phyloP scores from a whole-genome alignment of 2,329 filamentous ascomycete species.

The Shiraia sp. region DNA sequence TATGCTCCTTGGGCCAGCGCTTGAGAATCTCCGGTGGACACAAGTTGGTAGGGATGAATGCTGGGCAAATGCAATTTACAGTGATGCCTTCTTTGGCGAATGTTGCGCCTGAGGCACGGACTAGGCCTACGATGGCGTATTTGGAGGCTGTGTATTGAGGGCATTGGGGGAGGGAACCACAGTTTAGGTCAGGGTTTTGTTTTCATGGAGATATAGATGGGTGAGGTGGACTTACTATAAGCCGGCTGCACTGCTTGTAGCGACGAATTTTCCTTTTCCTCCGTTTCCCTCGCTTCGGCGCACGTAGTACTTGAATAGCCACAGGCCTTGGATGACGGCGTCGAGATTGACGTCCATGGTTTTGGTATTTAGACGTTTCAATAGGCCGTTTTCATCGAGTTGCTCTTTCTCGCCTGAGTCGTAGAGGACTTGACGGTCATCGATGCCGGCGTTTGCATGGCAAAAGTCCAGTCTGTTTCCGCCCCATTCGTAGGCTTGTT shows the following conservation, averaged over 20 bases:
- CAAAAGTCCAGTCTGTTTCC: conserved; percentile 48
- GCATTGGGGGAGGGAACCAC: conserved; percentile 33
- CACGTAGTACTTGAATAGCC: conserved; percentile 50
- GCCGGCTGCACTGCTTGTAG: conserved; percentile 45
- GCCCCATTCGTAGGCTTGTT: conserved; percentile 48
- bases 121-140: conserved; percentile 48
- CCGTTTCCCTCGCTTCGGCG: conserved; percentile 43
- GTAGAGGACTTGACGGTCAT: conserved; percentile 45
- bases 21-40: conserved; percentile 45
- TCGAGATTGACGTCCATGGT: conserved; percentile 48
- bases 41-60: conserved; percentile 45
- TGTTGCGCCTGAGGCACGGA: conserved; percentile 39
- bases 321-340: conserved; percentile 48
- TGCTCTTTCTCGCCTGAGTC: conserved; percentile 32
- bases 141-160: conserved; percentile 51
- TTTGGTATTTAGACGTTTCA: conserved; percentile 44
- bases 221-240: conserved; percentile 34
- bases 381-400: conserved; percentile 40
- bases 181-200: neutral
- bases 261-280: conserved; percentile 43
- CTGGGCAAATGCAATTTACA: conserved; percentile 48
- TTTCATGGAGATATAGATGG: neutral
- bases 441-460: conserved; percentile 51
- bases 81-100: conserved; percentile 43
- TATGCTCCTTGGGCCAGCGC: conserved; percentile 44